Evolutionary conservation across 2,329 filamentous ascomycete species (phyloP), one percentile per base, ranked within the genome.

Genomic region (Alternaria longipes): DNA sequence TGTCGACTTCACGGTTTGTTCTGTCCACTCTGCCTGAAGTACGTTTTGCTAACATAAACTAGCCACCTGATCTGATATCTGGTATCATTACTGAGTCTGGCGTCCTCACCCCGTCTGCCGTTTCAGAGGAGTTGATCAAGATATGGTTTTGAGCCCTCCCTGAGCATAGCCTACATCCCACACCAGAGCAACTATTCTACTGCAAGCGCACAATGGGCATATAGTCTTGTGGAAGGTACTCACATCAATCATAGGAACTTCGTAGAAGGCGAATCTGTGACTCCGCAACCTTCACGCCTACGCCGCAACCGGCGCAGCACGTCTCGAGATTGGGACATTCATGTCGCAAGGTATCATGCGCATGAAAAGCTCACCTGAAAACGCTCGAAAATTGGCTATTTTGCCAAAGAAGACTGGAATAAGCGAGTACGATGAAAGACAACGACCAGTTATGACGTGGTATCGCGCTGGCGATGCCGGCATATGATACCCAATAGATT

Each of bases 71-170:
- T 49, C 78, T 91, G 34, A 90, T 93, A 63, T 88, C 88, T 9
- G 89, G 89, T 30, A 87, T 93, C 68, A 90, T 93, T 68, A 93
- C 91, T 1, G 91, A 94, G 76, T 88, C 88, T 52, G 91, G 91
- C 46, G 87, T 92, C 50, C 84, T 91, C 66, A 86, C 90, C 44
- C 89, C 90, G 0, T 88, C 86, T 59, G 89, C 90, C 26, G 89
- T 91, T 34, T 89, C 88, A 59, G 89, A 91, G 71, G 87, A 91
- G 76, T 81, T 92, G 45, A 89, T 91, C 68, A 87, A 88, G 74
- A 90, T 89, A 55, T 84, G 83, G 82, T 79, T 78, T 63, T 79
- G 73, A 78, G 66, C 56, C 62, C 63, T 65, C 41, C 41, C 59
- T 41, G 32, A 67, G 53, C 62, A 69, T 51, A 24, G 58, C 28